Base-by-base conservation (phyloP, 2,329 filamentous ascomycete genomes). In the Ophiostoma sp. region DNA sequence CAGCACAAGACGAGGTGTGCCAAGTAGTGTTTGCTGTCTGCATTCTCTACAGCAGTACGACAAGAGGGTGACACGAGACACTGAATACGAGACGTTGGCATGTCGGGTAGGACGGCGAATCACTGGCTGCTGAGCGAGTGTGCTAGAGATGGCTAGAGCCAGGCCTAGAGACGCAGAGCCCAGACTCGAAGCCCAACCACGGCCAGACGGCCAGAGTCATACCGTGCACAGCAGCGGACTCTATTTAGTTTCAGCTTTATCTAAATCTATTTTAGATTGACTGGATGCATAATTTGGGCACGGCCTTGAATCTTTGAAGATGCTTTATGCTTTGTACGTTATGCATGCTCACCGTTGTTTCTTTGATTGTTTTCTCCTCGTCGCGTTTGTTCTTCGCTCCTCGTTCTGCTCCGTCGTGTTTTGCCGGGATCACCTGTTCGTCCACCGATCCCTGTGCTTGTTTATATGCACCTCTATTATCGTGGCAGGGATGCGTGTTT, bases 1-100 rank as follows among this genome's bases (percentile, higher is more conserved):
- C 81, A 78, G 74, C 85, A 88, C 74, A 77, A 80, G 52, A 77
- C 27, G 27, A 76, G 71, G 80, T 82, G 72, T 84, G 82, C 67
- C 74, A 76, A 15, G 57, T 39, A 39, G 36, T 39, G 36, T 39
- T 39, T 39, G 3, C 36, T 39, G 36, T 39, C 3, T 39, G 10
- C 36, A 31, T 31, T 31, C 27, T 31, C 27, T 31, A 31, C 27
- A 1, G 27, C 27, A 39, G 31, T 35, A 36, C 8, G 33, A 36
- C 1, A n/a, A 8, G 17, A 60, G 23, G 44, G 44, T 48, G 44
- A 4, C 17, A 48, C 44, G 17, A 48, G 62, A 13, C 3, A 57
- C 31, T 65, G 62, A 39, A 36, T 36, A 65, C 62, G 62, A 65
- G 35, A 65, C 57, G 57, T 62, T 62, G 57, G 57, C 57, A 62